Conservation (phyloP, 2,329 filamentous ascomycete species). For the Trichophyton simii region DNA sequence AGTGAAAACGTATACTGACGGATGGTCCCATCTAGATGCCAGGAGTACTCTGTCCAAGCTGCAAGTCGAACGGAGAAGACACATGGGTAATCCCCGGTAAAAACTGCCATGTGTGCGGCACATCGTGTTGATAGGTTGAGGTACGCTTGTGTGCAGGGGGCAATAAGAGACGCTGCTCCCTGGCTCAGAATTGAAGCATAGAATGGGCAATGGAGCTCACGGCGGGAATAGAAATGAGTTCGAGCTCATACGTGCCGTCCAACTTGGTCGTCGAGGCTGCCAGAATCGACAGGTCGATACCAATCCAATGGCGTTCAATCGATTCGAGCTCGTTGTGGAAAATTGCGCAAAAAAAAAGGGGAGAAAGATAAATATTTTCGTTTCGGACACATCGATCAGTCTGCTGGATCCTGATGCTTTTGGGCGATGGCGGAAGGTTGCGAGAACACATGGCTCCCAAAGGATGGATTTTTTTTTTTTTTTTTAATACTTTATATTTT, state of each 20-base stretch:
- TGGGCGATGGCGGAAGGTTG: neutral
- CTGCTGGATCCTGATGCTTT: neutral
- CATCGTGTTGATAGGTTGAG: conserved; percentile 9
- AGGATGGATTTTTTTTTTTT: neutral
- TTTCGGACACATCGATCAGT: neutral
- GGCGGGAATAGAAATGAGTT: neutral
- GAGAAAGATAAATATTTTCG: neutral
- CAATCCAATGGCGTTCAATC: neutral
- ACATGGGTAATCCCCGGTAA: conserved; percentile 38
- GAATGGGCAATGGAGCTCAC: neutral
- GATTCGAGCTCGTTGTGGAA: neutral
- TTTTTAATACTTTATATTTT: neutral
- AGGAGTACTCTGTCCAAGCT: conserved; percentile 33
- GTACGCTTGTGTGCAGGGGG: neutral
- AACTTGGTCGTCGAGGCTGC: neutral
- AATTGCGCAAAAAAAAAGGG: neutral
- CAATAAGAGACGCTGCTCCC: neutral
- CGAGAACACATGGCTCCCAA: neutral
- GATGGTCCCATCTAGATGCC: conserved; percentile 27
- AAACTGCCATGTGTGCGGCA: conserved; percentile 32
- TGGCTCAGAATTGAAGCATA: neutral
- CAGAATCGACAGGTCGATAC: neutral
- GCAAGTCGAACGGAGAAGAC: conserved; percentile 25
- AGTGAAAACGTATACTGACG: neutral
- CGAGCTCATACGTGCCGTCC: neutral